phyloP scores from a whole-genome alignment of 2,329 filamentous ascomycete genomes.

The Pyrenophora tritici-repentis region DNA sequence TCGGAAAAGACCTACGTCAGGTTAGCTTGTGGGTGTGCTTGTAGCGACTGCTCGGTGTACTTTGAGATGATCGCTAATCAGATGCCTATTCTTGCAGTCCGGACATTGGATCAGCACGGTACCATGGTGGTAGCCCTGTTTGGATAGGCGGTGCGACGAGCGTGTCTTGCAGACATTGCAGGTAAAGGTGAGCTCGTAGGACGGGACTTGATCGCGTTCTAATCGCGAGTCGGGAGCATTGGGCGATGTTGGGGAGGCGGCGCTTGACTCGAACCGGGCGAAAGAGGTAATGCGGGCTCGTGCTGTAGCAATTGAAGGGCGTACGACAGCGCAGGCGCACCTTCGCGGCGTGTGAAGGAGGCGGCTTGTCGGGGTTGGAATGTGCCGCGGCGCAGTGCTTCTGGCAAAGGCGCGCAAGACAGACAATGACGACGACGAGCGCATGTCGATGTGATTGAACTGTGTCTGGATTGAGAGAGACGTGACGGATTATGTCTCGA shows the following conservation, averaged over 20 bases:
- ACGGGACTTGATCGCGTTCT: conserved; percentile 57
- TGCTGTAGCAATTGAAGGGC: conserved; percentile 22
- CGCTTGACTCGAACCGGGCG: conserved; percentile 35
- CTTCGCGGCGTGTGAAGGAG: conserved; percentile 39
- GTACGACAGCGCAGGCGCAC: conserved; percentile 20
- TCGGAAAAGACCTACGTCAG: conserved; percentile 69
- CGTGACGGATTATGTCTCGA: neutral
- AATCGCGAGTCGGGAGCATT: conserved; percentile 43
- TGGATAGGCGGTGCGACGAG: conserved; percentile 84
- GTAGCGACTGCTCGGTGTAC: conserved; percentile 40
- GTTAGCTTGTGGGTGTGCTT: conserved; percentile 6
- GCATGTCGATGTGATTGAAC: conserved; percentile 24
- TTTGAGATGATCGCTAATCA: conserved; percentile 88
- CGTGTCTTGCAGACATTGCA: conserved; percentile 82
- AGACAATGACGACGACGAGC: conserved; percentile 18
- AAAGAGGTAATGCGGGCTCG: conserved; percentile 15
- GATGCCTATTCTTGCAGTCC: conserved; percentile 79
- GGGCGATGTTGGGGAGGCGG: conserved; percentile 32
- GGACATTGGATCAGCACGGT: conserved; percentile 90
- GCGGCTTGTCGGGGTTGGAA: conserved; percentile 33
- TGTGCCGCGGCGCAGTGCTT: conserved; percentile 25
- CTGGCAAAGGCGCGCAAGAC: conserved; percentile 32
- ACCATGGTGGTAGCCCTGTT: conserved; percentile 93
- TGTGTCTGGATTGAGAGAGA: neutral
- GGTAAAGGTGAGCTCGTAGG: conserved; percentile 89